These are phyloP conservation scores for Candolleomyces efflorescens DNA, from an alignment of 768 basidiomycete species.

Conservation along the genomic window DNA sequence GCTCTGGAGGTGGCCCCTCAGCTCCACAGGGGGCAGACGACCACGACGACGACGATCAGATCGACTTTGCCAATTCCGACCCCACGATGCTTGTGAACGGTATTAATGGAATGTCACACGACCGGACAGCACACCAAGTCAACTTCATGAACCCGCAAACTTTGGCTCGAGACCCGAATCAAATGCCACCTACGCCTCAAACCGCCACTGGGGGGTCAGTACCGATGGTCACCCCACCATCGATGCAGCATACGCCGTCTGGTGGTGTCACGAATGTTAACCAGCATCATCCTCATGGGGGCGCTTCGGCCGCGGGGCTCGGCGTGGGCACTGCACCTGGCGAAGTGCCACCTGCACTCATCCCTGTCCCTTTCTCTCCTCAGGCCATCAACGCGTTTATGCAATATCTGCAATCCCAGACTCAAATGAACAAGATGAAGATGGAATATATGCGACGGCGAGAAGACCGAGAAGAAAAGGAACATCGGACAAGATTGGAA, in stretches of 20 bases:
- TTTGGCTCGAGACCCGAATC: constrained; percentile 12
- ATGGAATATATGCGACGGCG: constrained; percentile 63
- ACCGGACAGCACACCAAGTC: constrained; percentile 23
- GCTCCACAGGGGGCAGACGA: constrained; percentile 34
- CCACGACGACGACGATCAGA: constrained; percentile 49
- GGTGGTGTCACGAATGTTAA: neutral
- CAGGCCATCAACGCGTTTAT: constrained; percentile 52
- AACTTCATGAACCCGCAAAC: constrained; percentile 37
- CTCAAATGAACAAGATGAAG: constrained; percentile 65
- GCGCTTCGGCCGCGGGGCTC: constrained; percentile 9
- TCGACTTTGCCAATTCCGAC: constrained; percentile 32
- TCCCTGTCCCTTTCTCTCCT: constrained; percentile 53
- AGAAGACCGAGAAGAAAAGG: constrained; percentile 67
- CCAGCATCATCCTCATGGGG: constrained; percentile 7
- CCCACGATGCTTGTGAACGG: constrained; percentile 25
- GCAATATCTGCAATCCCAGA: constrained; percentile 62
- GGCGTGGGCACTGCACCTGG: neutral
- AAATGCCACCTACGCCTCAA: constrained; percentile 6
- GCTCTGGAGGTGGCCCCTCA: constrained; percentile 22
- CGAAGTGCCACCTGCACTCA: neutral
- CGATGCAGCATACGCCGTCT: constrained; percentile 13
- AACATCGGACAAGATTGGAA: constrained; percentile 47
- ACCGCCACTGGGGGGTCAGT: neutral
- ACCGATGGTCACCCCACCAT: constrained; percentile 1
- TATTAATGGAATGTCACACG: constrained; percentile 22